Percentiles rank a stretch among this genome's conserved stretches.
Evolutionary conservation across 2,329 filamentous ascomycete genomes (phyloP).

Genomic region (Rhynchosporium agropyri): DNA sequence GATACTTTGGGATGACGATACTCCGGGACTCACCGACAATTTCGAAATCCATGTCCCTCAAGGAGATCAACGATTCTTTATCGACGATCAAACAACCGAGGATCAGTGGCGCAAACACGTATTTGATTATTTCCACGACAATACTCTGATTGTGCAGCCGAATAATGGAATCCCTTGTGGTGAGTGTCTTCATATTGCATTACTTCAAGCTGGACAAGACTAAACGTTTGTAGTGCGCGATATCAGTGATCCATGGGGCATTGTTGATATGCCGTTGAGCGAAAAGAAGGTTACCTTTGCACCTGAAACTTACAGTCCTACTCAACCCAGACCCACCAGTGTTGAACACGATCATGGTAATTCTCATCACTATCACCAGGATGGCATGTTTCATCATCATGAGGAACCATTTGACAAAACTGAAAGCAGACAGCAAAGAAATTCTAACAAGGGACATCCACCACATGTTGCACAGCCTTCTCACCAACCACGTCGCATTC

Average conservation of each 20-base stretch:
- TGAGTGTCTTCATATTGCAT: background rate
- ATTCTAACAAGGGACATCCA: background rate
- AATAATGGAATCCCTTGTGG: background rate
- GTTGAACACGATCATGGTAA: background rate
- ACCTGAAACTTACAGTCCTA: background rate
- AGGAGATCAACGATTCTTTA: constrained; percentile 12
- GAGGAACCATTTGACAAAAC: background rate
- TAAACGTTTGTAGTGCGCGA: background rate
- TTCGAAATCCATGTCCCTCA: constrained; percentile 10
- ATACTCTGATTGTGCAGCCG: background rate
- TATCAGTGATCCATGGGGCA: constrained; percentile 1
- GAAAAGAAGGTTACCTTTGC: background rate
- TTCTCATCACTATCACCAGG: background rate
- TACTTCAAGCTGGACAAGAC: too few species aligned
- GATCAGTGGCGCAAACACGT: constrained; percentile 24
- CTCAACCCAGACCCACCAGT: background rate
- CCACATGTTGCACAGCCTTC: constrained; percentile 11
- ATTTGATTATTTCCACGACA: constrained; percentile 28
- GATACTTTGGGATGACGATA: background rate
- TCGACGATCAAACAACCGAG: constrained; percentile 2
- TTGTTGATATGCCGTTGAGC: background rate
- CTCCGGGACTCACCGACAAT: background rate
- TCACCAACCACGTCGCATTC: background rate
- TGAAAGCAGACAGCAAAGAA: background rate
- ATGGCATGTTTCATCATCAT: background rate